Evolutionary conservation across 1,284 basidiomycete genomes (phyloP).

Genomic region (Lentinus polychrous): DNA sequence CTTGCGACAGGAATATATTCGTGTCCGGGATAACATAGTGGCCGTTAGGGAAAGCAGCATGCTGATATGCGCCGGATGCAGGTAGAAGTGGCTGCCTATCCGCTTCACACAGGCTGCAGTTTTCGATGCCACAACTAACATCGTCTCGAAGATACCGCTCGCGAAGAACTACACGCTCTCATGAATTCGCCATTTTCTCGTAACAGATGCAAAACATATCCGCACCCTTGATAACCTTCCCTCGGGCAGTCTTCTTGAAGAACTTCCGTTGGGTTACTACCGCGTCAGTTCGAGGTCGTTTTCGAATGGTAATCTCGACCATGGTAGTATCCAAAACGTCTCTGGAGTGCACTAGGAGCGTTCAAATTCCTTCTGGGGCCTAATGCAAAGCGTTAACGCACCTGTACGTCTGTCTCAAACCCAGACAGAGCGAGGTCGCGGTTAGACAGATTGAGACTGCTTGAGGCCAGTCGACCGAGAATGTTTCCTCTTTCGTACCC

Average conservation of each 20-base stretch:
- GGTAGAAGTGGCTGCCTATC: constrained; percentile 29
- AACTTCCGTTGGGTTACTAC: constrained; percentile 82
- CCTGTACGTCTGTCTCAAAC: no score
- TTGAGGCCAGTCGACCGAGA: no score
- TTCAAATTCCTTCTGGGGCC: not conserved
- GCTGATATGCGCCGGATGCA: constrained; percentile 40
- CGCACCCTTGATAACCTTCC: constrained; percentile 88
- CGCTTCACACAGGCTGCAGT: constrained; percentile 58
- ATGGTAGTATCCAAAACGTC: constrained; percentile 20
- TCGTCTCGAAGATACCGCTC: constrained; percentile 94
- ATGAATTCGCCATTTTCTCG: constrained; percentile 9
- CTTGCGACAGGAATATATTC: constrained; percentile 92
- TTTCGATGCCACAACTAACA: constrained; percentile 82
- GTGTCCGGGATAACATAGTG: constrained; percentile 94
- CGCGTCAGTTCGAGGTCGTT: constrained; percentile 67
- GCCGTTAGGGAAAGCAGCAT: constrained; percentile 49
- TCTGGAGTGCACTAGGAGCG: not conserved
- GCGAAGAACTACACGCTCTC: constrained; percentile 61
- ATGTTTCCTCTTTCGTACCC: no score
- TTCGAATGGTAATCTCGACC: constrained; percentile 72
- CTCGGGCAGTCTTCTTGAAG: constrained; percentile 90
- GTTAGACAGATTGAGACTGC: no score
- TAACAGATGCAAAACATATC: not conserved
- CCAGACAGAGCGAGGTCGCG: no score
- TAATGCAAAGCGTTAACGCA: no score